Base-by-base conservation (phyloP, 108 stramenopile species). In the Fistulifera solaris region DNA sequence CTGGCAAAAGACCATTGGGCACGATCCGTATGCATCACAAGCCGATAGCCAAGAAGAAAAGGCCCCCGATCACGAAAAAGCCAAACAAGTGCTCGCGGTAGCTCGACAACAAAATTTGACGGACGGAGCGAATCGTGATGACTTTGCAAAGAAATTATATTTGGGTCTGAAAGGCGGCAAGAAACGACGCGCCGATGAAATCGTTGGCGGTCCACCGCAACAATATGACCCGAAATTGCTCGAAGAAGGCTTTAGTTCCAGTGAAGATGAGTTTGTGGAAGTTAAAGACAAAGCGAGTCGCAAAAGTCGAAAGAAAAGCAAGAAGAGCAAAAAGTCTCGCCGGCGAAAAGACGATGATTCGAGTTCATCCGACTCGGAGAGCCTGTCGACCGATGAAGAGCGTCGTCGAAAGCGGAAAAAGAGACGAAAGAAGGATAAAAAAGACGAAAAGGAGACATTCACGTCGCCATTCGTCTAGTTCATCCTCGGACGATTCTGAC, bases 1-100 rank as follows among this genome's bases (percentile, higher is more conserved):
- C 38, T 91, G 89, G 89, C 59, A 60, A 53, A 85, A 82, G 44
- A 84, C 89, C 23, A 91, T 91, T 49, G 85, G 85, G 5, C 83
- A 85, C 35, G 83, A 87, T 72, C 83, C 83, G 2, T 76, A 87
- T 56, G 80, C 83, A 35, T 54, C 56, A 28, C 41, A 40, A 0
- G 54, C 54, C n/a, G 27, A 58, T 12, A 38, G 59, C 13, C 54
- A 26, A 16, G 60, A 41, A 10, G 60, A 27, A 19, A 51, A 27
- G 23, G 63, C 43, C n/a, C 67, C 68, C 12, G 58, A 62, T 5
- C 61, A 70, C 23, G 70, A 80, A 48, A 84, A 81, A 61, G 78
- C 80, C n/a, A 63, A 70, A 25, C 69, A 74, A 28, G 63, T 89
- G 46, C 63, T 86, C 67, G 80, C 78, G 50, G 54, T 91, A 76